These are phyloP conservation scores for Rostrohypoxylon terebratum DNA, from an alignment of 495 filamentous ascomycete genomes.

Conservation along the genomic window DNA sequence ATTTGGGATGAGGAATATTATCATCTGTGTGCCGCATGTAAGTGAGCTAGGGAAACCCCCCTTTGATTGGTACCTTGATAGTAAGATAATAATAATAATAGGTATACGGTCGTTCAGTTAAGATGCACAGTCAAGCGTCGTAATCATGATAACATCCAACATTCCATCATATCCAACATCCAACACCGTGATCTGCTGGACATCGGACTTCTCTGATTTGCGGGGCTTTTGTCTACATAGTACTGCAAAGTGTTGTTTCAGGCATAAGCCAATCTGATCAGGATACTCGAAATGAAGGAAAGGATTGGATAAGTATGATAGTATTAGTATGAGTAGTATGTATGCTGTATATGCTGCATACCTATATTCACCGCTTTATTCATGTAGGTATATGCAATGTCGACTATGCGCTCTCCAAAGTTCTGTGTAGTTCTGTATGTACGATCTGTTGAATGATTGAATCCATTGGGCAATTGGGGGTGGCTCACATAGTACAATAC, in stretches of 20 bases:
- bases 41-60: not conserved
- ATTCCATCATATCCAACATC: no score
- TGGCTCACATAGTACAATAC: not conserved
- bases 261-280: slow-evolving; percentile 34
- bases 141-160: slow-evolving; percentile 3
- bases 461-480: slow-evolving; percentile 29
- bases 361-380: slow-evolving; percentile 43
- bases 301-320: slow-evolving; percentile 19
- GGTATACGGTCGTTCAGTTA: not conserved
- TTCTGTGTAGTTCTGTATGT: not conserved
- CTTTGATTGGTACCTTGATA: no score
- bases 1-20: not conserved
- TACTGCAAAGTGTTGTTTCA: slow-evolving; percentile 33
- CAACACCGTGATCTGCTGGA: no score
- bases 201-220: slow-evolving; percentile 9
- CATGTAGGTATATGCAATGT: slow-evolving; percentile 16
- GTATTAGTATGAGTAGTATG: no score
- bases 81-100: no score
- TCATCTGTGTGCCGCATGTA: not conserved
- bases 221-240: slow-evolving; percentile 24
- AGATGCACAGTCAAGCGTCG: not conserved
- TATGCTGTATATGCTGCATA: slow-evolving; percentile 22
- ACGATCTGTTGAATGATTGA: not conserved
- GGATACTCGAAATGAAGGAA: slow-evolving; percentile 21
- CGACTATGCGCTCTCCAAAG: slow-evolving; percentile 7